A percentile compares a stretch with the other conserved stretches of the same genome.
Conservation (phyloP, 1,284 basidiomycete genomes). For the Leccinum ponderosum region DNA sequence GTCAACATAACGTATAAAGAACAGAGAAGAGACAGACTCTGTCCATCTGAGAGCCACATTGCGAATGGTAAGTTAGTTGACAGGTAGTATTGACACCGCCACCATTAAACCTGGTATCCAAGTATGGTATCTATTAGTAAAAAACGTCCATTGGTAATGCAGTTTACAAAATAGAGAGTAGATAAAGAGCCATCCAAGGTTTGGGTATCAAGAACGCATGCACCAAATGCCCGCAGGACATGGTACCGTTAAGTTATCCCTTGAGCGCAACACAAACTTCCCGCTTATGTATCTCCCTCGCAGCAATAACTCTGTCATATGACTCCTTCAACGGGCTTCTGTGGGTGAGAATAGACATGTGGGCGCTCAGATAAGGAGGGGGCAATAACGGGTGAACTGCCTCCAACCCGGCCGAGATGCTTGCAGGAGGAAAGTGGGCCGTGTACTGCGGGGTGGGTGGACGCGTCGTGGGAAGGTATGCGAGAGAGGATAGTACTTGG, state of each 20-base stretch:
- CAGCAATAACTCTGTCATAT: conserved; percentile 63
- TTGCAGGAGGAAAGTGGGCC: conserved; percentile 55
- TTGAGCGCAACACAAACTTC: conserved; percentile 8
- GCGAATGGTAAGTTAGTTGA: conserved; percentile 10
- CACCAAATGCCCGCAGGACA: neutral
- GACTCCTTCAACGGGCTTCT: conserved; percentile 67
- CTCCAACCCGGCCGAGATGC: conserved; percentile 52
- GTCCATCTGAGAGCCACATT: conserved; percentile 73
- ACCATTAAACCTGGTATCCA: conserved; percentile 6
- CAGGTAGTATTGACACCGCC: conserved; percentile 28
- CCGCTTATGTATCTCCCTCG: conserved; percentile 42
- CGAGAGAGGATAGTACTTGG: conserved; percentile 65
- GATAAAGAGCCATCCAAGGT: conserved; percentile 13
- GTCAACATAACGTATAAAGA: neutral
- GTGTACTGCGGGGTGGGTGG: conserved; percentile 53
- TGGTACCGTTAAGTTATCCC: neutral
- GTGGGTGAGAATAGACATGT: conserved; percentile 63
- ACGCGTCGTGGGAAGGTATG: conserved; percentile 53
- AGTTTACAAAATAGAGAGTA: conserved; percentile 25
- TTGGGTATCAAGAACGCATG: conserved; percentile 25
- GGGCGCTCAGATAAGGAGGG: conserved; percentile 64
- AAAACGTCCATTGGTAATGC: conserved; percentile 17
- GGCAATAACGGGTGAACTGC: conserved; percentile 67
- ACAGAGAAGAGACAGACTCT: conserved; percentile 46
- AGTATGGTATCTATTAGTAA: conserved; percentile 14